These are phyloP conservation scores for Phaseolus lunatus DNA, from an alignment of 306 rosid genomes.

Conservation along the genomic window DNA sequence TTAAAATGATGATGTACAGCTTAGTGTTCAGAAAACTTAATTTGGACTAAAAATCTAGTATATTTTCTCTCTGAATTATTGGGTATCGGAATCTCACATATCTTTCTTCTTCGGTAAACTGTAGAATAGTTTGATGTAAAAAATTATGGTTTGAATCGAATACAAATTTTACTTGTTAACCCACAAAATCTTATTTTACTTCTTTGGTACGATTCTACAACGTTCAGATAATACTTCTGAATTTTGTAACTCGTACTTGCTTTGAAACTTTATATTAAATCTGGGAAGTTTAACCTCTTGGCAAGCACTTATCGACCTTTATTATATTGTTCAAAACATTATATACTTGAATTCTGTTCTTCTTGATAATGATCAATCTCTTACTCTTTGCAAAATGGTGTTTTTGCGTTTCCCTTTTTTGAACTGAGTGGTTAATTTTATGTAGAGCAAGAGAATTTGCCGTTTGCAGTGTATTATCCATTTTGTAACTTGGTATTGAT, in stretches of 20 bases:
- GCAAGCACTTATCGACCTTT: not conserved
- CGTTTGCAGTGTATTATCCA: slow-evolving; percentile 17
- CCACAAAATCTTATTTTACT: not conserved
- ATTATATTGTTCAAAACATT: not conserved
- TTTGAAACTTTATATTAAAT: slow-evolving; percentile 8
- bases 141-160: slow-evolving; percentile 7
- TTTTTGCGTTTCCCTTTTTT: not conserved
- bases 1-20: not conserved
- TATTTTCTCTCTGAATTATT: not conserved
- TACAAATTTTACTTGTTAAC: slow-evolving; percentile 1
- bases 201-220: slow-evolving; percentile 2
- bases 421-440: slow-evolving; percentile 8
- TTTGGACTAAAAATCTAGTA: slow-evolving; percentile 8
- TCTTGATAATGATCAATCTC: slow-evolving; percentile 14
- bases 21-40: slow-evolving; percentile 4
- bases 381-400: not conserved
- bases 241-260: not conserved
- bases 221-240: not conserved
- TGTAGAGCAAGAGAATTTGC: not conserved
- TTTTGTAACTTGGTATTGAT: slow-evolving; percentile 1
- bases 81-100: slow-evolving; percentile 6
- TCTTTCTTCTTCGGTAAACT: not conserved
- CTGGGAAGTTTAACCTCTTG: slow-evolving; percentile 4
- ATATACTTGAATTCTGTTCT: slow-evolving; percentile 20
- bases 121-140: not conserved